Conservation (phyloP, 352 stramenopile genomes). For the Thalassiosira pacifica region DNA sequence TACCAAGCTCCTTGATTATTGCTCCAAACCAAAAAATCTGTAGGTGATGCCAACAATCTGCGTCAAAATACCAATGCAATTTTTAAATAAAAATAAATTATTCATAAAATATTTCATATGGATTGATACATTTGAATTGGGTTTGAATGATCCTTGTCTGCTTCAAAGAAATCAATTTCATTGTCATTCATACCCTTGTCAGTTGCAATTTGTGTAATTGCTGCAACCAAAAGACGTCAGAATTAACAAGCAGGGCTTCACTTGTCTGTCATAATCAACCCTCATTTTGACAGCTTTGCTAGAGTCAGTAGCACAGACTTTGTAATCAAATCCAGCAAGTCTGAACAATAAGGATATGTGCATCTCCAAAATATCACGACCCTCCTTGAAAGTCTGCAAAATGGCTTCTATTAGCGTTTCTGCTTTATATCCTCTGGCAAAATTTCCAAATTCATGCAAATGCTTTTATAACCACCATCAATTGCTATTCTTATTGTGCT, state of each 20-base stretch:
- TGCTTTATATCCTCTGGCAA: neutral
- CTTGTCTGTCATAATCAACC: slow-evolving; percentile 24
- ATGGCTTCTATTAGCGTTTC: slow-evolving; percentile 5
- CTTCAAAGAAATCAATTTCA: slow-evolving; percentile 13
- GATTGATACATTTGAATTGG: no score
- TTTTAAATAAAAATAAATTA: no score
- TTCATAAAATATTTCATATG: no score
- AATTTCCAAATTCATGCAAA: neutral
- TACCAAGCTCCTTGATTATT: slow-evolving; percentile 13
- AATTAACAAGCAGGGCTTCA: slow-evolving; percentile 15
- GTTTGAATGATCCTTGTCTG: no score
- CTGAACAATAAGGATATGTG: neutral
- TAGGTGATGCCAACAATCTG: slow-evolving; percentile 36
- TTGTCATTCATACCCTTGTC: neutral
- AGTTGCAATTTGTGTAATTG: neutral
- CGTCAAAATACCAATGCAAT: no score
- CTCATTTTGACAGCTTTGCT: slow-evolving; percentile 20
- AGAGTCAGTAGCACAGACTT: slow-evolving; percentile 4
- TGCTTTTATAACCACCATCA: neutral
- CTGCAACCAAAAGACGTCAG: slow-evolving; percentile 1
- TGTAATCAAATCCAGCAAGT: slow-evolving; percentile 30
- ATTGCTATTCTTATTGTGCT: neutral
- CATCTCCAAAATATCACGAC: neutral
- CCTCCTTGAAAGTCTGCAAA: neutral
- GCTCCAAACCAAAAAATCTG: slow-evolving; percentile 35